Conservation (phyloP, 2,329 filamentous ascomycete genomes). For the Davidsoniella neocaledoniae region DNA sequence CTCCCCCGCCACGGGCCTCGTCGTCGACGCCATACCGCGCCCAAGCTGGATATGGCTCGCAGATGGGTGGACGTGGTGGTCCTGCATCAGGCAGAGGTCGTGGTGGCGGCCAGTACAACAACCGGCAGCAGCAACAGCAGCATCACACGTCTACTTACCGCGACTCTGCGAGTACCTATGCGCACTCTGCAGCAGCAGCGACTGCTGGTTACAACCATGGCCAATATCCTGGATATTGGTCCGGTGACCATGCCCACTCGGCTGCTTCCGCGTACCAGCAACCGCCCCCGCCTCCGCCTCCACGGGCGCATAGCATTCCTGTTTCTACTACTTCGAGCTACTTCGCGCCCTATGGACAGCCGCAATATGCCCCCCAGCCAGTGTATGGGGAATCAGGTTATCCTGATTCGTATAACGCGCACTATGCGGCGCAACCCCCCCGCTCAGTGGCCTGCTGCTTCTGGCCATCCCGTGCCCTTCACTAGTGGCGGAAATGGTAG, state of each 20-base stretch:
- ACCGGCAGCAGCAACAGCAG: not conserved
- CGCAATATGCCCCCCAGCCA: constrained; percentile 28
- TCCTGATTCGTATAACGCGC: constrained; percentile 19
- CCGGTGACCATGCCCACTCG: constrained; percentile 5
- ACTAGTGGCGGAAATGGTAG: constrained; percentile 8
- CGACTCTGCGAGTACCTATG: constrained; percentile 27
- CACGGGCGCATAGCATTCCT: constrained; percentile 1
- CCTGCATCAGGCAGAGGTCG: constrained; percentile 8
- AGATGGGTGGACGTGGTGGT: constrained; percentile 16
- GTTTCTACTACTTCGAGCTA: constrained; percentile 4
- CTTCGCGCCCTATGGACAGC: constrained; percentile 11
- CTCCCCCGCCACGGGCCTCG: constrained; percentile 28
- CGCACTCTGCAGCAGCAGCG: constrained; percentile 25
- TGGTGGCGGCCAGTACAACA: constrained; percentile 5
- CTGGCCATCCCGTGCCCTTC: constrained; percentile 16
- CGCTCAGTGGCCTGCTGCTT: constrained; percentile 21
- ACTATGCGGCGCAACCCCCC: constrained; percentile 22
- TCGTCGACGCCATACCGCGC: constrained; percentile 30
- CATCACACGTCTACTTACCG: constrained; percentile 26
- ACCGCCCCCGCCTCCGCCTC: constrained; percentile 3
- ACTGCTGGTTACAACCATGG: constrained; percentile 39
- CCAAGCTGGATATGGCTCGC: constrained; percentile 15
- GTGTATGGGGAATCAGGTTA: constrained; percentile 27
- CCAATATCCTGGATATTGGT: constrained; percentile 28
- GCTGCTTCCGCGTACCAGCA: constrained; percentile 7